Base-by-base conservation (phyloP, 768 basidiomycete species). In the Lyophyllum shimeji region DNA sequence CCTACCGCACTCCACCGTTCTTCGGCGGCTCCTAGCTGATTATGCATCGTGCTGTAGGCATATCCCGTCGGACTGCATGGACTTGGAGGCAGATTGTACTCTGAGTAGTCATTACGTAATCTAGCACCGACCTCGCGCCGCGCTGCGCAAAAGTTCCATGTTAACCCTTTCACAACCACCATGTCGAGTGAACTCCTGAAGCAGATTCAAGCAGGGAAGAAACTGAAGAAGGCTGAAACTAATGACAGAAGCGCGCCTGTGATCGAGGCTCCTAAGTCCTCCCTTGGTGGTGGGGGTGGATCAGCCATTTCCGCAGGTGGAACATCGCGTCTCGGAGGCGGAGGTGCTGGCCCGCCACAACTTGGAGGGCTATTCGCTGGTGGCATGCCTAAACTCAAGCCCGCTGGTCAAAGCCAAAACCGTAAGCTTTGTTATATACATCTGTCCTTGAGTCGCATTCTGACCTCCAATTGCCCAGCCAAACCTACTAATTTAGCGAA, bases 371-470 rank as follows among this genome's bases (percentile, higher is more conserved):
- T 97, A 11, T 95, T 97, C 65, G 93, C 94, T 44, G 93, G 92
- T 15, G 94, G 95, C 1, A 85, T 96, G 77, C 95, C 95, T 3
- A 95, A 90, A 67, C 68, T 96, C 65, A 95, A 89, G 76, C 84
- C 92, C 44, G 81, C 89, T n/a, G 89, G 85, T 12, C 81, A 83
- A 55, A 77, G 66, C 52, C 79, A 75, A 68, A 69, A 77, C 53
- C 82, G 89, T 88, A 65, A 56, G 78, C 7, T 8, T 20, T 49
- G n/a, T 6, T 24, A 31, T 21, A 25, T 24, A 9, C n/a, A n/a
- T n/a, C n/a, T n/a, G 2, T 53, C 59, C 12, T 55, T 43, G 53
- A 27, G 51, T 31, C 9, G 29, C 29, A n/a, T 37, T 40, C 34
- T 59, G 1, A 43, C 17, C 39, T 46, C 15, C 17, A 7, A 40